Evolutionary conservation across 1,284 basidiomycete species (phyloP).

Genomic region (Trichosporon ovoides): DNA sequence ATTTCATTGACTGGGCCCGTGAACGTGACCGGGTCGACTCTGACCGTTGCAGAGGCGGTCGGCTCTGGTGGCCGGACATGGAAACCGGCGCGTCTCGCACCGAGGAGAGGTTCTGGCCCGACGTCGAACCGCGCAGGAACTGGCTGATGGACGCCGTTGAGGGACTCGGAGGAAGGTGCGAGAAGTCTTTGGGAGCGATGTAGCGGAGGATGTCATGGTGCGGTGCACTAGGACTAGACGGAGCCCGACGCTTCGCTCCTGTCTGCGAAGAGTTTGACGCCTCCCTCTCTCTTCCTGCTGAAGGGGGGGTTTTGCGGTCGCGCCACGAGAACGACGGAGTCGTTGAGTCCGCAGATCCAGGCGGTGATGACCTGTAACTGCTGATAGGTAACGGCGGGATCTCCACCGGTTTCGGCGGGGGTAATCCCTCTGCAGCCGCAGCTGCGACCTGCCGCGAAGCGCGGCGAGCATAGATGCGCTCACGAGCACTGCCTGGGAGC

Average conservation of each 20-base stretch:
- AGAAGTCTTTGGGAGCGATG: constrained; percentile 61
- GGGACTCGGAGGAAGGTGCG: constrained; percentile 79
- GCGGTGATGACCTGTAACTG: constrained; percentile 24
- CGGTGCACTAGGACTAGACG: constrained; percentile 26
- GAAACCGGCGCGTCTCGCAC: constrained; percentile 26
- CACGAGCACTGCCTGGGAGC: constrained; percentile 36
- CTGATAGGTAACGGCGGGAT: constrained; percentile 13
- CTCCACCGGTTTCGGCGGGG: constrained; percentile 12
- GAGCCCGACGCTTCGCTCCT: constrained; percentile 11
- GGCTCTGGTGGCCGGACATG: constrained; percentile 38
- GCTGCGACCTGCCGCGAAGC: constrained; percentile 20
- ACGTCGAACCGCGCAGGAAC: constrained; percentile 60
- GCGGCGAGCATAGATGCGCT: constrained; percentile 39
- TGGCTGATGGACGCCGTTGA: constrained; percentile 77
- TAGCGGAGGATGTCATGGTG: constrained; percentile 51
- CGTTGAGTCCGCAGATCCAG: constrained; percentile 36
- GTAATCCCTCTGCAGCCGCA: constrained; percentile 7
- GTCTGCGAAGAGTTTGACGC: constrained; percentile 4
- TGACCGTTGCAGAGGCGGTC: constrained; percentile 10
- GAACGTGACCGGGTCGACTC: constrained; percentile 19
- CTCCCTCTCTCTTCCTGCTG: constrained; percentile 5
- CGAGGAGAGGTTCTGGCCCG: constrained; percentile 45
- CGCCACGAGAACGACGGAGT: constrained; percentile 20
- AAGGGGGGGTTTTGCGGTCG: constrained; percentile 35
- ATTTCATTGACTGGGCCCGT: constrained; percentile 18